Evolutionary conservation across 2,329 filamentous ascomycete genomes (phyloP).

Genomic region (Trichoderma atrobrunneum): DNA sequence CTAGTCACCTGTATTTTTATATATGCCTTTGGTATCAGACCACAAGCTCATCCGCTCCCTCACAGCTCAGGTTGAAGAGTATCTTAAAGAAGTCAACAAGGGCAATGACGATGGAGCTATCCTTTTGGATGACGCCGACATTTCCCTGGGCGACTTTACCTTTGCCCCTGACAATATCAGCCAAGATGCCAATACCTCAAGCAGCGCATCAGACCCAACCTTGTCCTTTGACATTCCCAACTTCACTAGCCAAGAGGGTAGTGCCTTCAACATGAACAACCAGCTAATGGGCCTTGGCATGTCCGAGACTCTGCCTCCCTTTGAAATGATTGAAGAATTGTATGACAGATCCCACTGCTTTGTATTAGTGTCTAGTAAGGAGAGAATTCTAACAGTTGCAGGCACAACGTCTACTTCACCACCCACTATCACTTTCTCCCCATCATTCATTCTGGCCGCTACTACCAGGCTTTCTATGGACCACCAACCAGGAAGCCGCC

Average conservation of each 20-base stretch:
- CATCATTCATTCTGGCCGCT: slow-evolving; percentile 74
- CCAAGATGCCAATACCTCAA: slow-evolving; percentile 19
- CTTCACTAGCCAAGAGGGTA: slow-evolving; percentile 16
- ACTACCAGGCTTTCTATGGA: slow-evolving; percentile 69
- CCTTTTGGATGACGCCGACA: slow-evolving; percentile 13
- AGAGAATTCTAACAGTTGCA: slow-evolving; percentile 33
- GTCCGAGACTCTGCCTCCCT: slow-evolving; percentile 75
- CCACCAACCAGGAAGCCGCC: slow-evolving; percentile 74
- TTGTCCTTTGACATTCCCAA: slow-evolving; percentile 23
- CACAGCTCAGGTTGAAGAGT: slow-evolving; percentile 75
- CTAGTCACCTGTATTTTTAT: background rate
- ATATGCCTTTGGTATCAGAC: background rate
- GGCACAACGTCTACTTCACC: slow-evolving; percentile 72
- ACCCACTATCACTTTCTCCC: slow-evolving; percentile 70
- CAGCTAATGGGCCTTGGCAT: slow-evolving; percentile 73
- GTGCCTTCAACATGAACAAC: slow-evolving; percentile 15
- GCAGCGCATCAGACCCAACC: slow-evolving; percentile 15
- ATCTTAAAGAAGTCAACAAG: slow-evolving; percentile 64
- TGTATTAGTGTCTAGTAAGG: background rate
- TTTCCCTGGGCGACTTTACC: slow-evolving; percentile 17
- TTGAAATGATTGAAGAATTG: slow-evolving; percentile 80
- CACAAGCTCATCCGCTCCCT: background rate
- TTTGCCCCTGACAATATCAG: slow-evolving; percentile 20
- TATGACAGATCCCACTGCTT: slow-evolving; percentile 42
- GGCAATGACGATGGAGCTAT: slow-evolving; percentile 20